phyloP scores from a whole-genome alignment of 495 filamentous ascomycete genomes.

The Annulohypoxylon stygium region DNA sequence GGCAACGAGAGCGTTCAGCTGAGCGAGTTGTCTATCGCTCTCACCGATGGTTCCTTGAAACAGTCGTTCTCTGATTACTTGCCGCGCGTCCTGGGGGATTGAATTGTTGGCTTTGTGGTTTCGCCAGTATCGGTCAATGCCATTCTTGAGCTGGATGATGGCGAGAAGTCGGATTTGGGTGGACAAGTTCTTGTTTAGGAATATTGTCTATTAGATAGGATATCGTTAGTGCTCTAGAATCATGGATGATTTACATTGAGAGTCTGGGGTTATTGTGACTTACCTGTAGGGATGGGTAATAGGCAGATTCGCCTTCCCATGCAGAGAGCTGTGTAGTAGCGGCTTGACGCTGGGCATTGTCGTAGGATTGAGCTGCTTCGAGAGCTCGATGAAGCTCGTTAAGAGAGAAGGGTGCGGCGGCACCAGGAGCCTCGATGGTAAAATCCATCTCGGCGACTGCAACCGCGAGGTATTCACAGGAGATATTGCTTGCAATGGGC shows the following conservation, averaged over 20 bases:
- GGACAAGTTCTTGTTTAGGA: constrained; percentile 80
- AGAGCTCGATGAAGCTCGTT: constrained; percentile 80
- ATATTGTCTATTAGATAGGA: constrained; percentile 70
- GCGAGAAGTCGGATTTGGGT: constrained; percentile 85
- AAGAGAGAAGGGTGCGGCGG: constrained; percentile 66
- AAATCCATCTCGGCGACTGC: constrained; percentile 60
- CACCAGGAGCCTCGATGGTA: constrained; percentile 67
- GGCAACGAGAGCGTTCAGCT: constrained; percentile 87
- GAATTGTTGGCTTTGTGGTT: constrained; percentile 73
- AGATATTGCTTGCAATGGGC: background rate
- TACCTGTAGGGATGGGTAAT: constrained; percentile 85
- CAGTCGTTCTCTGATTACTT: constrained; percentile 76
- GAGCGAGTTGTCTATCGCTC: constrained; percentile 75
- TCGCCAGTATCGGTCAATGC: constrained; percentile 94
- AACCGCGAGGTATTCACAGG: constrained; percentile 6
- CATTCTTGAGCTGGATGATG: constrained; percentile 94
- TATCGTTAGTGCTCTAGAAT: constrained; percentile 31
- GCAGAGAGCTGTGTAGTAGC: constrained; percentile 84
- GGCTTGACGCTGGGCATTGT: constrained; percentile 80
- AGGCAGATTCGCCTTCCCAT: constrained; percentile 84
- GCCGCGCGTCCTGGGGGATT: constrained; percentile 80
- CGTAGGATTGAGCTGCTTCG: constrained; percentile 76
- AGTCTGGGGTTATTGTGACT: constrained; percentile 12
- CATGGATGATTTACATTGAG: background rate
- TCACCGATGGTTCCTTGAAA: constrained; percentile 81